Evolutionary conservation across 208 protist species (phyloP), one percentile per base, ranked within the genome.

Genomic region (Trypanosoma lewisi): DNA sequence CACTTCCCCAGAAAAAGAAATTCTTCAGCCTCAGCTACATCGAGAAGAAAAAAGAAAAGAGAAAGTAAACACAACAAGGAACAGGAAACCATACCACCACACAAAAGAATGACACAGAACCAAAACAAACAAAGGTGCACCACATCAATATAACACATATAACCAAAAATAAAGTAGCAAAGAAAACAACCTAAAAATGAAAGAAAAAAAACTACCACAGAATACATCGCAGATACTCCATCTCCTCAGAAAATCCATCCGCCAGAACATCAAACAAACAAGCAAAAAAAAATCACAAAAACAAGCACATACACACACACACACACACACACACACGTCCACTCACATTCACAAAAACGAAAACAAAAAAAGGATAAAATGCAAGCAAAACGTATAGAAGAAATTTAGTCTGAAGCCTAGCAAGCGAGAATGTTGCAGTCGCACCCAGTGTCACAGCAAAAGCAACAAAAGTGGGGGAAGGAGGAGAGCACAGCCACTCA

Each of bases 71-170:
- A 72, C 7, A 48, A 27, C 17, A 47, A 34, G 41, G 31, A 21
- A 70, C 11, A 53, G 56, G 49, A 25, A 61, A 23, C 9, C 19
- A 65, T 27, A 7, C 9, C 51, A 68, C 31, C 28, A 45, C 9
- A 30, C 14, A 37, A 39, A 51, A 57, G 53, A 59, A 60, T 14
- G n/a, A n/a, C n/a, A n/a, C n/a, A n/a, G n/a, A n/a, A 52, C 33
- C n/a, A 67, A 16, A 55, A 42, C 50, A 54, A 28, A 72, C 33
- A 54, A 57, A 68, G 41, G 67, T 62, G 53, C 16, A 61, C 14
- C 27, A 1, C 57, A 50, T 21, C 0, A 42, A 14, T 31, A 0
- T 30, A 48, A 33, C 23, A 48, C 8, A 44, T 31, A 45, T 25
- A 33, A 41, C 51, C 44, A 31, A 33, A 34, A 33, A 53, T 1